These are phyloP conservation scores for Aspergillus saccharolyticus DNA, from an alignment of 495 filamentous ascomycete species.

Conservation along the genomic window DNA sequence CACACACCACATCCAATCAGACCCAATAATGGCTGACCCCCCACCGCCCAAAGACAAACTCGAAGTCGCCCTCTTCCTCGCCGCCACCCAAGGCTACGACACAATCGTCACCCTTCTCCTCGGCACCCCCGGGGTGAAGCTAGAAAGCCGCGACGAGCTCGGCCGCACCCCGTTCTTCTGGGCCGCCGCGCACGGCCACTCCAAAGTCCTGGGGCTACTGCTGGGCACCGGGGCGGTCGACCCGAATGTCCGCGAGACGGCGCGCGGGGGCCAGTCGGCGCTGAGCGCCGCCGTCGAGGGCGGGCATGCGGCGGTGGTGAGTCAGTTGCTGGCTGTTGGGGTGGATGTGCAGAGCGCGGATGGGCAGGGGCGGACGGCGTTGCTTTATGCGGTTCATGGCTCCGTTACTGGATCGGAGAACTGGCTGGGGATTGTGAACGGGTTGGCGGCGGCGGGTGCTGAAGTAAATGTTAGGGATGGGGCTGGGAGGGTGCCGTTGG, in stretches of 20 bases:
- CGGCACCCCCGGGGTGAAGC: conserved; percentile 22
- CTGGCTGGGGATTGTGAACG: conserved; percentile 7
- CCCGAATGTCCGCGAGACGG: conserved; percentile 19
- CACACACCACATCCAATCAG: not conserved
- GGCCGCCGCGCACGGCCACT: conserved; percentile 34
- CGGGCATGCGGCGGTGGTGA: conserved; percentile 29
- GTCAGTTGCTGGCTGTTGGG: conserved; percentile 14
- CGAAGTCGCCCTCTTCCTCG: conserved; percentile 27
- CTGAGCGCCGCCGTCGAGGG: conserved; percentile 34
- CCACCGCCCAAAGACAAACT: conserved; percentile 19
- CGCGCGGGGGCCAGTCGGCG: conserved; percentile 23
- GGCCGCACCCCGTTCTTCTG: conserved; percentile 32
- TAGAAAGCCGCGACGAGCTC: conserved; percentile 22
- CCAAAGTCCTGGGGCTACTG: conserved; percentile 29
- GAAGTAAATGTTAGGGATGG: conserved; percentile 10
- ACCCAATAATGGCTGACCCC: not conserved
- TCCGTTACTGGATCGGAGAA: conserved; percentile 16
- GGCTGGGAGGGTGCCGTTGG: conserved; percentile 10
- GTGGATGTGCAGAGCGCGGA: conserved; percentile 23
- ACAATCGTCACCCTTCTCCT: conserved; percentile 32
- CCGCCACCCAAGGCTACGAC: conserved; percentile 33
- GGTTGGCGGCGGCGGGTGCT: conserved; percentile 7
- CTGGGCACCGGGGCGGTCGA: conserved; percentile 20
- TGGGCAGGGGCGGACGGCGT: conserved; percentile 27
- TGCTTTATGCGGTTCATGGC: conserved; percentile 28